A percentile compares a stretch with the other conserved stretches of the same genome.
phyloP scores from a whole-genome alignment of 2,329 filamentous ascomycete species.

The Exophiala bonariae region DNA sequence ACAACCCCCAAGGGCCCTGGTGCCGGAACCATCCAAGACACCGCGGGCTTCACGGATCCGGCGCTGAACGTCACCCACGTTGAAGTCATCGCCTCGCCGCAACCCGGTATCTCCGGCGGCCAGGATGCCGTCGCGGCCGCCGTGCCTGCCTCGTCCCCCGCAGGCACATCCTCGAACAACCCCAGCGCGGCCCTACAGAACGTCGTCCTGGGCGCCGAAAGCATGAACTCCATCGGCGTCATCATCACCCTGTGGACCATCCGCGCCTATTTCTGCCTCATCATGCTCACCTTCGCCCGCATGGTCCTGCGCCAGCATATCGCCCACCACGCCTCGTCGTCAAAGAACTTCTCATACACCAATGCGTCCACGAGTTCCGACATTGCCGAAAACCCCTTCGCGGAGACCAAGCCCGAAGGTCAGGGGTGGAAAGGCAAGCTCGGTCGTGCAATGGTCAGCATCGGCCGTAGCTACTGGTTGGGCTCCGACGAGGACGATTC shows the following conservation, averaged over 20 bases:
- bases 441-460: conserved; percentile 74
- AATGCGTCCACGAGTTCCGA: conserved; percentile 48
- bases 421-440: conserved; percentile 76
- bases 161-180: conserved; percentile 32
- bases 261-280: conserved; percentile 77
- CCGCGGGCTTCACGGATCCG: conserved; percentile 65
- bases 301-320: conserved; percentile 72
- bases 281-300: conserved; percentile 81
- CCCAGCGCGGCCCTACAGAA: conserved; percentile 52
- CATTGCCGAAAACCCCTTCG: conserved; percentile 67
- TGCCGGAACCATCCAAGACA: conserved; percentile 59
- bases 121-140: conserved; percentile 51
- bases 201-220: conserved; percentile 63
- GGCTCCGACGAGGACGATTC: conserved; percentile 54
- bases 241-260: conserved; percentile 73
- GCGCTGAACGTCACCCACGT: conserved; percentile 62
- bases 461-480: conserved; percentile 79
- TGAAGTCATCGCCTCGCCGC: conserved; percentile 52
- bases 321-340: conserved; percentile 42
- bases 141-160: conserved; percentile 29
- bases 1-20: conserved; percentile 47
- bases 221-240: conserved; percentile 73
- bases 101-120: conserved; percentile 44
- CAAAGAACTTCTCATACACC: conserved; percentile 41
- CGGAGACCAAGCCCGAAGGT: conserved; percentile 67